Evolutionary conservation across 2,329 filamentous ascomycete species (phyloP), one percentile per base, ranked within the genome.

Genomic region (Thelonectria discophora): DNA sequence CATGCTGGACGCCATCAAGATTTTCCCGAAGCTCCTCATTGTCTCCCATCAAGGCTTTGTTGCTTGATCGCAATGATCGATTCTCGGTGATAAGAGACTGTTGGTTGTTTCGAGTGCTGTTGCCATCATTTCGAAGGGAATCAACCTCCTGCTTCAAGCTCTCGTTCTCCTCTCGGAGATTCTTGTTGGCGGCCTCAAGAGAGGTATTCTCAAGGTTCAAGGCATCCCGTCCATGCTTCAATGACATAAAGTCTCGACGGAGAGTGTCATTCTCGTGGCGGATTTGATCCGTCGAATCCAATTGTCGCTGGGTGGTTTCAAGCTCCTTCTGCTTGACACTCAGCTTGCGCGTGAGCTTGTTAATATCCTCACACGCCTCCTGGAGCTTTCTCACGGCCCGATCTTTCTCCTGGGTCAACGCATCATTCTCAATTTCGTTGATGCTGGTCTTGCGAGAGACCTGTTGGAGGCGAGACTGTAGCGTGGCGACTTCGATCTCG

Each of bases 371-470:
- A 42, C 85, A 88, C 5, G 87, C 87, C 52, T 87, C 81, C 27
- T 85, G 84, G 6, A 89, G 80, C 68, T 89, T 88, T 53, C 82
- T 82, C 50, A 90, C 80, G 39, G 89, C 84, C 48, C 87, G 86
- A 66, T 91, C 88, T 30, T 88, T 84, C 74, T 92, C 90, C 30
- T 85, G 81, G 3, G 82, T 81, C 43, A 90, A 76, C 3, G 87
- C 84, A 63, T 89, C 85, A 60, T 85, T 87, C 63, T 88, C 84
- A 54, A 88, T 87, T 52, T 90, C 86, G 37, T 84, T 81, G n/a
- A 86, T 81, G 62, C 83, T 86, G 21, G 85, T 79, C 70, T 89
- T 89, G 46, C 85, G 85, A 56, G 88, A 86, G 39, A 85, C 82
- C 65, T 88, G 82, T 61, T 90, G 86, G 1, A 91, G 78, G 15